Conservation (phyloP, 1,284 basidiomycete species). For the Ustilago trichophora region DNA sequence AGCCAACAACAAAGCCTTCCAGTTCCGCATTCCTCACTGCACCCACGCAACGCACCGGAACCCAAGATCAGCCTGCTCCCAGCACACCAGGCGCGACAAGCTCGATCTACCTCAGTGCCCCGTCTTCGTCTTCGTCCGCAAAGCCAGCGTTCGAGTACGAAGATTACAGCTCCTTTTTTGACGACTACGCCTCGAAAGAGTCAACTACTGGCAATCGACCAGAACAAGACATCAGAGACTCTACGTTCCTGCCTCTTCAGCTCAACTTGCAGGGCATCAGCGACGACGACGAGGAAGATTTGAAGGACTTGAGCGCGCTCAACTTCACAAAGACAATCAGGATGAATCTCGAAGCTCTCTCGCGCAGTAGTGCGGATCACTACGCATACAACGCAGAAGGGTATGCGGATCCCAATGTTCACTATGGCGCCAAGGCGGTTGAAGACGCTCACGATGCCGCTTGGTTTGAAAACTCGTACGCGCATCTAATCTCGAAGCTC, state of each 20-base stretch:
- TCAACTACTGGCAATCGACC: neutral
- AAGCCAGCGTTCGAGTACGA: slow-evolving; percentile 1
- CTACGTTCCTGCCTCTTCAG: neutral
- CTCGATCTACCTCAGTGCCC: neutral
- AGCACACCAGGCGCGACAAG: neutral
- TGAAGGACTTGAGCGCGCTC: slow-evolving; percentile 14
- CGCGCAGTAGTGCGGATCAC: slow-evolving; percentile 15
- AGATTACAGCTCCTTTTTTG: slow-evolving; percentile 18
- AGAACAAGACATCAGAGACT: neutral
- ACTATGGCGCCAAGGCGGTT: slow-evolving; percentile 13
- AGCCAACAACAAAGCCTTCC: neutral
- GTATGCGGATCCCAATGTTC: slow-evolving; percentile 24
- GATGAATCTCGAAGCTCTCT: slow-evolving; percentile 27
- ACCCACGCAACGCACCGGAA: neutral
- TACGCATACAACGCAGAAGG: slow-evolving; percentile 24
- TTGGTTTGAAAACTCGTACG: slow-evolving; percentile 17
- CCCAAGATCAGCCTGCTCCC: neutral
- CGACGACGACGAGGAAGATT: slow-evolving; percentile 17
- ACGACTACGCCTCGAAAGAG: slow-evolving; percentile 3
- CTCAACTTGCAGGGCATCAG: neutral
- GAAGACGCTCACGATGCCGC: neutral
- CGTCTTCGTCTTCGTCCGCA: neutral
- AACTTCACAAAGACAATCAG: slow-evolving; percentile 18
- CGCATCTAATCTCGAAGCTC: slow-evolving; percentile 26
- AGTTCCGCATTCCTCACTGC: neutral